Evolutionary conservation across 352 stramenopile genomes (phyloP).

Genomic region (Phytophthora brassicae): DNA sequence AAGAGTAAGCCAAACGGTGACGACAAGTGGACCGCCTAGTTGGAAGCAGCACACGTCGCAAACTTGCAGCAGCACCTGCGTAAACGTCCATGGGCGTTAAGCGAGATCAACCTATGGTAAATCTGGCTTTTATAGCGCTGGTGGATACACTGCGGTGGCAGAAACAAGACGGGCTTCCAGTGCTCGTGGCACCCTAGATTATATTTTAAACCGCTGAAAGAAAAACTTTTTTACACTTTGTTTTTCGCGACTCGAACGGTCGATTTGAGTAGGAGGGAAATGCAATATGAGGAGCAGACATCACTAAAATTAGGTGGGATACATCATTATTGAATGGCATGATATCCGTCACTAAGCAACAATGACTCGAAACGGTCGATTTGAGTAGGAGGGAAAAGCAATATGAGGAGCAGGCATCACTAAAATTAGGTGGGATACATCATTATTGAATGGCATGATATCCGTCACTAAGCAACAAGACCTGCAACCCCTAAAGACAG

Average conservation of each 20-base stretch:
- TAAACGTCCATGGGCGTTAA: constrained; percentile 10
- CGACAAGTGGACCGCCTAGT: constrained; percentile 6
- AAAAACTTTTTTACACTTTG: constrained; percentile 19
- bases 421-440: constrained; percentile 8
- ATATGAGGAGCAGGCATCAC: no score
- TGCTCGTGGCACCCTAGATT: constrained; percentile 30
- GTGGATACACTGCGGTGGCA: not conserved
- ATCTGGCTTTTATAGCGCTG: not conserved
- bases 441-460: no score
- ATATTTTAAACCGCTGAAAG: constrained; percentile 37
- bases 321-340: no score
- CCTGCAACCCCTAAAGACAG: not conserved
- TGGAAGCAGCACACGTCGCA: constrained; percentile 2
- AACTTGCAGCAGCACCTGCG: constrained; percentile 1
- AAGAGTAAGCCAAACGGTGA: constrained; percentile 14
- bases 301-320: constrained; percentile 10
- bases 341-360: not conserved
- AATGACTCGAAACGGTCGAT: no score
- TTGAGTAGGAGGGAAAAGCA: no score
- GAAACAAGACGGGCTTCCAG: not conserved
- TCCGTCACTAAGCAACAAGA: not conserved
- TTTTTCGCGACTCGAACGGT: no score
- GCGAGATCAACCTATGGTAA: not conserved
- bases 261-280: no score
- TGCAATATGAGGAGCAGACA: no score